Evolutionary conservation across 2,329 filamentous ascomycete species (phyloP).

Genomic region (Rutstroemia sydowiana): DNA sequence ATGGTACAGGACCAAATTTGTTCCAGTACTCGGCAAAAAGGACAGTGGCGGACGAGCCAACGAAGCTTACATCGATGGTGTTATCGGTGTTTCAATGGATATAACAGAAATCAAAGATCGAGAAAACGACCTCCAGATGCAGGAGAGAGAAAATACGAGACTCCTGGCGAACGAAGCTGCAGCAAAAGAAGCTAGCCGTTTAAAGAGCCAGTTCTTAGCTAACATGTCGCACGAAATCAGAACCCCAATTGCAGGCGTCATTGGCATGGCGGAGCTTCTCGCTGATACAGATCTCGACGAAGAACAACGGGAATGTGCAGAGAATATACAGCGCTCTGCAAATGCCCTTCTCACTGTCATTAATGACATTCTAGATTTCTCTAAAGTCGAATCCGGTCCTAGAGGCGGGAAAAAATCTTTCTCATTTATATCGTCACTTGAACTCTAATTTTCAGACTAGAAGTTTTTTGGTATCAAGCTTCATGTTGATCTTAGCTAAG

Average conservation of each 20-base stretch:
- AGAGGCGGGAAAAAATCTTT: too few species aligned
- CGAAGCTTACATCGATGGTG: constrained; percentile 55
- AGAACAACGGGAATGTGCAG: constrained; percentile 68
- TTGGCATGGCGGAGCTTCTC: constrained; percentile 72
- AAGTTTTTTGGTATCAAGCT: too few species aligned
- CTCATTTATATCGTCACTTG: too few species aligned
- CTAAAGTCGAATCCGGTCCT: constrained; percentile 69
- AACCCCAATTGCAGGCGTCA: constrained; percentile 72
- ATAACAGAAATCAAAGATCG: constrained; percentile 64
- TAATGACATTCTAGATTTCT: constrained; percentile 87
- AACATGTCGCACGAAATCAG: constrained; percentile 79
- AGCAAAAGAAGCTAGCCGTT: constrained; percentile 70
- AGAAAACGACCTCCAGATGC: constrained; percentile 54
- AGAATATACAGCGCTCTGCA: constrained; percentile 71
- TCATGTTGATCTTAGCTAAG: too few species aligned
- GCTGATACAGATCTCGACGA: constrained; percentile 58
- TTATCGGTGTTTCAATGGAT: constrained; percentile 74
- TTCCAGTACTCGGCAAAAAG: constrained; percentile 55
- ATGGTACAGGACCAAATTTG: constrained; percentile 65
- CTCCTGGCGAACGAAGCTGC: constrained; percentile 69
- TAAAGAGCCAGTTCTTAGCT: constrained; percentile 74
- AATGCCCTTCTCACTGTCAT: constrained; percentile 81
- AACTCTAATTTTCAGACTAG: too few species aligned
- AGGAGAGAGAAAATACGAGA: constrained; percentile 61
- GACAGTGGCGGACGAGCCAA: constrained; percentile 42